These are phyloP conservation scores for Aureobasidium sp. DNA, from an alignment of 2,329 filamentous ascomycete species.

Conservation along the genomic window DNA sequence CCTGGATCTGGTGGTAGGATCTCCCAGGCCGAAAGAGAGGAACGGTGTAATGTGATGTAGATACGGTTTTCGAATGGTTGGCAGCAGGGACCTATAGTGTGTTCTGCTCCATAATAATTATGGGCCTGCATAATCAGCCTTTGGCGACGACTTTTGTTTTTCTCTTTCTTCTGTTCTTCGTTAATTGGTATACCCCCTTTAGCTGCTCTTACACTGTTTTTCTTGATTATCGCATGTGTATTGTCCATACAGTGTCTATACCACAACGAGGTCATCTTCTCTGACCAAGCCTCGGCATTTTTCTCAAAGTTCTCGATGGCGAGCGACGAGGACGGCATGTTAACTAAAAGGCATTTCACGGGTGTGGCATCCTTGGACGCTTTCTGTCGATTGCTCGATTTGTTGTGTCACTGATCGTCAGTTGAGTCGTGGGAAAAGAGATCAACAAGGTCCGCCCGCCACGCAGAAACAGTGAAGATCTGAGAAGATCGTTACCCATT, in stretches of 20 bases:
- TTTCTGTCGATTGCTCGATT: neutral
- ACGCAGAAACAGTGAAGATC: neutral
- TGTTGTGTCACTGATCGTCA: neutral
- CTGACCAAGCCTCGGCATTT: neutral
- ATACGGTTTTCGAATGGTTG: neutral
- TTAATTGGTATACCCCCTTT: slow-evolving; percentile 1
- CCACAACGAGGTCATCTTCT: neutral
- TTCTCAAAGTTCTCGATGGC: neutral
- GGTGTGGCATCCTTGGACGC: neutral
- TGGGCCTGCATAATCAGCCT: neutral
- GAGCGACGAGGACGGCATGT: neutral
- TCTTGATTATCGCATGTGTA: neutral
- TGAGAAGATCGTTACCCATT: neutral
- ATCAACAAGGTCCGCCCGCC: neutral
- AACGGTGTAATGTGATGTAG: slow-evolving; percentile 10
- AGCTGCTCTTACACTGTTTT: neutral
- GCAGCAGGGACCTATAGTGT: neutral
- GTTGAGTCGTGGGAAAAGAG: too few relatives aligned
- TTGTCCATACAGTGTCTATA: neutral
- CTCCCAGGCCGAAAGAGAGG: neutral
- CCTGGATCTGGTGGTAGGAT: slow-evolving; percentile 2
- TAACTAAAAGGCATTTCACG: neutral
- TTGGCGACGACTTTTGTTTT: neutral
- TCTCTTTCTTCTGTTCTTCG: neutral
- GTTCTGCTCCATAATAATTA: neutral